Conservation (phyloP, 306 rosid genomes). For the Luffa aegyptiaca region DNA sequence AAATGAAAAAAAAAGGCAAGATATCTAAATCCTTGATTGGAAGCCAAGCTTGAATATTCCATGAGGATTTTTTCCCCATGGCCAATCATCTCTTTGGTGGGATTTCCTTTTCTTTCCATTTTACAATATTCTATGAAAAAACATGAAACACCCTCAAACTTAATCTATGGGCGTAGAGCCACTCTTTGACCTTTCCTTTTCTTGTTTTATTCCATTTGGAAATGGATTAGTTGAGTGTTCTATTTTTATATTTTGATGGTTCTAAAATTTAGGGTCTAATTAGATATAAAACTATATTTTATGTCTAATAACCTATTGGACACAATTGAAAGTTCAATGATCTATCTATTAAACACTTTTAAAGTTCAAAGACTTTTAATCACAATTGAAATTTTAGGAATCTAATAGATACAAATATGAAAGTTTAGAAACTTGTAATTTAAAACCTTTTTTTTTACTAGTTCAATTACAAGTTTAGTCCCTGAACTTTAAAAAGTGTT, state of each 20-base stretch:
- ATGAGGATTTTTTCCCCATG: background rate
- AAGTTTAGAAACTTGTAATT: no score
- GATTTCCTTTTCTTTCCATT: background rate
- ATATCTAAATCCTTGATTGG: background rate
- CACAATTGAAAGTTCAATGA: no score
- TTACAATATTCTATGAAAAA: background rate
- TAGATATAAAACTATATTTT: no score
- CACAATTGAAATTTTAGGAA: no score
- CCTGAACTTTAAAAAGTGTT: no score
- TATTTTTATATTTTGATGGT: background rate
- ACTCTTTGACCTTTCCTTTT: background rate
- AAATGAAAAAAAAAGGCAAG: no score
- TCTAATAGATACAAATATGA: no score
- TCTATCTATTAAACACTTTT: no score
- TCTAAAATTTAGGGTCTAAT: background rate
- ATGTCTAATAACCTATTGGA: no score
- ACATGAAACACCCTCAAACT: background rate
- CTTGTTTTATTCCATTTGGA: background rate
- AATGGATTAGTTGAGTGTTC: background rate
- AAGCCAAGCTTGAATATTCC: background rate
- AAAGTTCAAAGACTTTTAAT: no score
- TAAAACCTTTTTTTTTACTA: no score
- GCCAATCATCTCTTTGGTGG: background rate
- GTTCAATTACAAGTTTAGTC: no score
- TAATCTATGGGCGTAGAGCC: background rate